phyloP scores from a whole-genome alignment of 495 filamentous ascomycete species.

The Penicillium samsonianum region DNA sequence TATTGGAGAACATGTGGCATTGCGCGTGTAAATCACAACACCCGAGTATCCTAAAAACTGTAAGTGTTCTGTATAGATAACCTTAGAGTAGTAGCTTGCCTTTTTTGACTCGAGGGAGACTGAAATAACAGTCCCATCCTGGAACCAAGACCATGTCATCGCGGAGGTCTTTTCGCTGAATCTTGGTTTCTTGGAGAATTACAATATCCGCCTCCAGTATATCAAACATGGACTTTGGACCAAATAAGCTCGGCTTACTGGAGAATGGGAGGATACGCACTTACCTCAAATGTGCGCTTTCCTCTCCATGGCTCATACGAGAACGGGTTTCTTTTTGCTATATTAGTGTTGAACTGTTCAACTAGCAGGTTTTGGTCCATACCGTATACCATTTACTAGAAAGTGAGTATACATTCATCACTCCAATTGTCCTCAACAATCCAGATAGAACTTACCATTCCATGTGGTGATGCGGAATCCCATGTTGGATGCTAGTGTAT shows the following conservation, averaged over 20 bases:
- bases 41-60: slow-evolving; percentile 80
- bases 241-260: not conserved
- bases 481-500: slow-evolving; percentile 48
- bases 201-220: slow-evolving; percentile 92
- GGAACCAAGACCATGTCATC: slow-evolving; percentile 97
- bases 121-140: slow-evolving; percentile 97
- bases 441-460: slow-evolving; percentile 64
- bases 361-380: slow-evolving; percentile 20
- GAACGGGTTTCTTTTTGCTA: slow-evolving; percentile 75
- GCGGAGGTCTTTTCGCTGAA: slow-evolving; percentile 87
- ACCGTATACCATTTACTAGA: slow-evolving; percentile 92
- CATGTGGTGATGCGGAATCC: slow-evolving; percentile 83
- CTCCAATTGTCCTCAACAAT: slow-evolving; percentile 2
- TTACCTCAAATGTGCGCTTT: slow-evolving; percentile 77
- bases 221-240: slow-evolving; percentile 80
- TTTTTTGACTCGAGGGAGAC: slow-evolving; percentile 89
- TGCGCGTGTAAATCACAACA: slow-evolving; percentile 93
- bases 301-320: slow-evolving; percentile 93
- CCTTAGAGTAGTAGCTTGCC: slow-evolving; percentile 42
- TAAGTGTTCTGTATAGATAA: slow-evolving; percentile 4
- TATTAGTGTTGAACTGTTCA: not conserved
- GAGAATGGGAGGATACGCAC: slow-evolving; percentile 7
- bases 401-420: slow-evolving; percentile 3
- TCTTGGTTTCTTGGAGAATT: slow-evolving; percentile 94
- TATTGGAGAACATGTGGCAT: slow-evolving; percentile 82